phyloP scores from a whole-genome alignment of 2,329 filamentous ascomycete genomes.

The Pseudocercospora crystallina region DNA sequence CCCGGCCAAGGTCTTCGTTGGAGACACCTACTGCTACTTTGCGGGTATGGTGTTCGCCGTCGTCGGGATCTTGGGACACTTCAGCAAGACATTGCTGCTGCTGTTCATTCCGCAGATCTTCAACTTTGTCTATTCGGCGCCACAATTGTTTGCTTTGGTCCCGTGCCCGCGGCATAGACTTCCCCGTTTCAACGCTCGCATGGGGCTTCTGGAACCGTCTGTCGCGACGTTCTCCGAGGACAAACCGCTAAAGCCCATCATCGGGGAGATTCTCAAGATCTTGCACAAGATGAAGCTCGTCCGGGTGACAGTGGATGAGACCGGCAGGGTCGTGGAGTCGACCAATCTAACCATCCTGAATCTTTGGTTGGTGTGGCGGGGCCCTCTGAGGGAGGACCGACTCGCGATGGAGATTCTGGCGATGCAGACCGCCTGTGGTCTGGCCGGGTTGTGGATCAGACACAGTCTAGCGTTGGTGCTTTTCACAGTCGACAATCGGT shows the following conservation, averaged over 20 bases:
- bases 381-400: constrained; percentile 82
- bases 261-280: constrained; percentile 65
- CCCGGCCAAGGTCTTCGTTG: constrained; percentile 90
- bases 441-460: constrained; percentile 80
- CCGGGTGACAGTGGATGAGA: constrained; percentile 63
- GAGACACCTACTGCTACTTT: constrained; percentile 99
- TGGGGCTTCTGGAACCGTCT: constrained; percentile 82
- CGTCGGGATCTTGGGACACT: constrained; percentile 93
- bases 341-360: constrained; percentile 93
- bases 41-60: constrained; percentile 98
- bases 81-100: constrained; percentile 92
- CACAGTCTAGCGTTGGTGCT: constrained; percentile 84
- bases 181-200: constrained; percentile 81
- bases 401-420: constrained; percentile 75
- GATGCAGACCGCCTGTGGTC: constrained; percentile 74
- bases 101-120: constrained; percentile 91
- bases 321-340: constrained; percentile 72
- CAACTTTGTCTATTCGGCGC: constrained; percentile 92
- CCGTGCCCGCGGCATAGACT: constrained; percentile 92
- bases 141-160: constrained; percentile 85
- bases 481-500: constrained; percentile 81
- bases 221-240: constrained; percentile 66
- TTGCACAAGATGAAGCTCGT: constrained; percentile 69
- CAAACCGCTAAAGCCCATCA: constrained; percentile 64
- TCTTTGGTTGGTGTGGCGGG: constrained; percentile 93